phyloP scores from a whole-genome alignment of 495 filamentous ascomycete genomes.

The Lophium mytilinum region DNA sequence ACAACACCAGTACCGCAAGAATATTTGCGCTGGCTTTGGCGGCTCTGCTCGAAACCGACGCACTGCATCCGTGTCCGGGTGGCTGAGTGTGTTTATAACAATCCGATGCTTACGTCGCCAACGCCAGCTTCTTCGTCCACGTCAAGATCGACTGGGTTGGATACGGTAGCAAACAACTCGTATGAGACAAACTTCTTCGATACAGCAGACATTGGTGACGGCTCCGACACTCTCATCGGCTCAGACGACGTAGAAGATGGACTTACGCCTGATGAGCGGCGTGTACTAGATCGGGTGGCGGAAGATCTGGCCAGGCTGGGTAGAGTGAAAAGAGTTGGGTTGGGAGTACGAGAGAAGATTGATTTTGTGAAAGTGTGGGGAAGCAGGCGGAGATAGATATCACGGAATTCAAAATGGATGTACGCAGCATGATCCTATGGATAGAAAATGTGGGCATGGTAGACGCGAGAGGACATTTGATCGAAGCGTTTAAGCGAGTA shows the following conservation, averaged over 20 bases:
- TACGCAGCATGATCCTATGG: too few relatives aligned
- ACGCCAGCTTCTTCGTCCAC: slow-evolving; percentile 11
- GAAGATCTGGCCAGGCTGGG: slow-evolving; percentile 85
- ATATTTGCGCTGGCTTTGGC: slow-evolving; percentile 70
- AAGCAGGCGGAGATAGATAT: slow-evolving; percentile 24
- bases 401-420: too few relatives aligned
- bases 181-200: slow-evolving; percentile 47
- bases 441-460: neutral
- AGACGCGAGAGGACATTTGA: neutral
- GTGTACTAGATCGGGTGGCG: slow-evolving; percentile 62
- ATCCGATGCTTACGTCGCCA: slow-evolving; percentile 38
- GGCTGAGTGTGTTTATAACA: slow-evolving; percentile 57
- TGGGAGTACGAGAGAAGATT: slow-evolving; percentile 75
- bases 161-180: slow-evolving; percentile 26
- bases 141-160: slow-evolving; percentile 1
- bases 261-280: slow-evolving; percentile 43
- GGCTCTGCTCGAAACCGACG: slow-evolving; percentile 71
- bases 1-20: slow-evolving; percentile 77
- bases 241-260: slow-evolving; percentile 16
- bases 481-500: neutral
- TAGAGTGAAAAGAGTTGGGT: slow-evolving; percentile 78
- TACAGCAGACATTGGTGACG: slow-evolving; percentile 29
- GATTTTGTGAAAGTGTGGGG: slow-evolving; percentile 61
- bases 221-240: slow-evolving; percentile 30
- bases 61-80: slow-evolving; percentile 87